Evolutionary conservation across 129 eudicot genomes (phyloP).

Genomic region (Centella asiatica): DNA sequence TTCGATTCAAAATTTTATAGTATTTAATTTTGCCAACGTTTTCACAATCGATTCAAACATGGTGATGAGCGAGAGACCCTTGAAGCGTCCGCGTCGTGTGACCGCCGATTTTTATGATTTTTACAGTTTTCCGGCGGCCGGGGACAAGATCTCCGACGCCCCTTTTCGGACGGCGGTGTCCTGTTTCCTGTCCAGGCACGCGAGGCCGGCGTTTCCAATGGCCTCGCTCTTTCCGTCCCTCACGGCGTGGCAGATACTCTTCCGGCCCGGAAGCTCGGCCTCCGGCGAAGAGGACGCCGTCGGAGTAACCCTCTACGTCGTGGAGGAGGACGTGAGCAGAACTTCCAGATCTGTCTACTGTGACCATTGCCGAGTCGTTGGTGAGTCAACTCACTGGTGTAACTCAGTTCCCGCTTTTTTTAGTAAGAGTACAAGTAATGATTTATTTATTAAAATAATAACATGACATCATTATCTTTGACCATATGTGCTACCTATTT

Average conservation of each 20-base stretch:
- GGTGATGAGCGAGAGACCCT: constrained; percentile 2
- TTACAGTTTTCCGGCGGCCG: constrained; percentile 4
- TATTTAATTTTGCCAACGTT: no score
- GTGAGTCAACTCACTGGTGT: not conserved
- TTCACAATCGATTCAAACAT: not conserved
- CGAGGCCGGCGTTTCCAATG: not conserved
- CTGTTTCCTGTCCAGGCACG: constrained; percentile 1
- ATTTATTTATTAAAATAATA: not conserved
- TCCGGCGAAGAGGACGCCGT: not conserved
- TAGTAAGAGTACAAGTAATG: no score
- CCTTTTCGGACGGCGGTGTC: not conserved
- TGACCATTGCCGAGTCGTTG: constrained; percentile 10
- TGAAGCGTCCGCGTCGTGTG: not conserved
- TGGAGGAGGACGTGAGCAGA: constrained; percentile 9
- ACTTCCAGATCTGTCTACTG: constrained; percentile 5
- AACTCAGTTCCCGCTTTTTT: not conserved
- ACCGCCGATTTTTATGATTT: not conserved
- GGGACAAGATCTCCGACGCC: not conserved
- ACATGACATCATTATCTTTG: not conserved
- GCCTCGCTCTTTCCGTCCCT: not conserved
- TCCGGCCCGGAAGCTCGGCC: not conserved
- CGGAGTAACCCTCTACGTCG: not conserved
- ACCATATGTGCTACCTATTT: no score
- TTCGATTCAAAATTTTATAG: no score
- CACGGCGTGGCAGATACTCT: constrained; percentile 3